phyloP scores from a whole-genome alignment of 129 eudicot genomes.

The Flaveria trinervia region DNA sequence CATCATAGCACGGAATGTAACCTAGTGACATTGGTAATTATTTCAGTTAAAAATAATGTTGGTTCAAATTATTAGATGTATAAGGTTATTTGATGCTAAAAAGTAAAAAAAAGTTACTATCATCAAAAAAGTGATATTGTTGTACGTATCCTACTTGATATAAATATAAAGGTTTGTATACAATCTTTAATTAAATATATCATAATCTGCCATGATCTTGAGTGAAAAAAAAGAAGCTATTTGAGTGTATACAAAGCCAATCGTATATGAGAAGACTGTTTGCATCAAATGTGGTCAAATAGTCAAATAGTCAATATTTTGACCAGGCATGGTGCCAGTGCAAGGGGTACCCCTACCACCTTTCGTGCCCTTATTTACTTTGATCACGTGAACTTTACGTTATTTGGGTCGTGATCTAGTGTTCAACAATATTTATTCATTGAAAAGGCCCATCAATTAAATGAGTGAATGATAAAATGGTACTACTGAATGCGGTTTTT shows the following conservation, averaged over 20 bases:
- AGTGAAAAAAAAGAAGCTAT: not conserved
- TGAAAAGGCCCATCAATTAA: slow-evolving; percentile 21
- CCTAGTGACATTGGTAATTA: no score
- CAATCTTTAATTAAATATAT: not conserved
- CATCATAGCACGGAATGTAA: no score
- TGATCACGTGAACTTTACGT: slow-evolving; percentile 37
- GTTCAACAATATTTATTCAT: slow-evolving; percentile 30
- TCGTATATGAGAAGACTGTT: slow-evolving; percentile 26
- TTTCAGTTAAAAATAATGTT: no score
- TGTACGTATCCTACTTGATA: no score
- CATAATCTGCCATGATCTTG: not conserved
- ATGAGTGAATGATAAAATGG: slow-evolving; percentile 3
- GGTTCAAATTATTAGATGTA: no score
- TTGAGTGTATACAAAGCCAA: slow-evolving; percentile 19
- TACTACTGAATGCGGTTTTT: not conserved
- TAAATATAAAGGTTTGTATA: no score
- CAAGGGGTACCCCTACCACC: slow-evolving; percentile 36
- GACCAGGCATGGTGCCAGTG: slow-evolving; percentile 27
- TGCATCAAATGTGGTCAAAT: slow-evolving; percentile 21
- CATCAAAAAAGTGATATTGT: no score
- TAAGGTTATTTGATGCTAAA: no score
- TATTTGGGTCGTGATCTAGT: slow-evolving; percentile 11
- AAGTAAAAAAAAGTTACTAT: no score
- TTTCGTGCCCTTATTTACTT: slow-evolving; percentile 31
- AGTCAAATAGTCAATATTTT: slow-evolving; percentile 37